A percentile compares a stretch with the other conserved stretches of the same genome.
phyloP scores from a whole-genome alignment of 75 land plant species.

The Ceratopteris richardii region DNA sequence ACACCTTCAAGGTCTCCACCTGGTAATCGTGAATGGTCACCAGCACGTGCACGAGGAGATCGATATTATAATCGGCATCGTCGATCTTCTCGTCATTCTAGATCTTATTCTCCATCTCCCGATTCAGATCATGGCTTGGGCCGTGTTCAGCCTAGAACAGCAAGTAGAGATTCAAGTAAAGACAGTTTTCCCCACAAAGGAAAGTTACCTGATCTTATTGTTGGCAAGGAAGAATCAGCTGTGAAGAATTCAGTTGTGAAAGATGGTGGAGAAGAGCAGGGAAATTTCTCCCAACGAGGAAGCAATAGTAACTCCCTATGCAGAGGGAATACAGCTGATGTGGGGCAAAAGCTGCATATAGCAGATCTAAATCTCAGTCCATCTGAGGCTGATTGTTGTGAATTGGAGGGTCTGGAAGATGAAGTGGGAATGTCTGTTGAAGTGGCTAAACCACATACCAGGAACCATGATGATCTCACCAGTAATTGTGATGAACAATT shows the following conservation, averaged over 20 bases:
- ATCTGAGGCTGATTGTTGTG: background rate
- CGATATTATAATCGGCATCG: background rate
- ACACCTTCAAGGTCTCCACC: background rate
- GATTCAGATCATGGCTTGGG: conserved; percentile 4
- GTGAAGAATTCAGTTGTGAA: background rate
- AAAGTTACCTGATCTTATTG: background rate
- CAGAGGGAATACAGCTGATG: background rate
- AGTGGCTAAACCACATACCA: background rate
- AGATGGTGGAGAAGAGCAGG: background rate
- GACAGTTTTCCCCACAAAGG: background rate
- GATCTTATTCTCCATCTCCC: conserved; percentile 1
- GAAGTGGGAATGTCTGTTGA: background rate
- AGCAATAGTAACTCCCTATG: background rate
- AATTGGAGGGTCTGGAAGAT: background rate
- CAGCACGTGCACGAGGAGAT: background rate
- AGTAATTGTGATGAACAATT: too few relatives aligned
- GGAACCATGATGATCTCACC: too few relatives aligned
- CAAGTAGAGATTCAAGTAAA: background rate
- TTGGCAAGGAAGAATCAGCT: background rate
- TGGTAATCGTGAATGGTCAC: conserved; percentile 1
- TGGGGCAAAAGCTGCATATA: background rate
- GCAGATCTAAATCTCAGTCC: conserved; percentile 3
- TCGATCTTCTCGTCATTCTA: conserved; percentile 1
- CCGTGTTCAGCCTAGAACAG: background rate
- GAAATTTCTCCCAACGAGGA: background rate